Percentiles rank a stretch among this genome's conserved stretches.
Conservation (phyloP, 225 moss, liverwort and hornwort genomes). For the Pseudoscleropodium purum region DNA sequence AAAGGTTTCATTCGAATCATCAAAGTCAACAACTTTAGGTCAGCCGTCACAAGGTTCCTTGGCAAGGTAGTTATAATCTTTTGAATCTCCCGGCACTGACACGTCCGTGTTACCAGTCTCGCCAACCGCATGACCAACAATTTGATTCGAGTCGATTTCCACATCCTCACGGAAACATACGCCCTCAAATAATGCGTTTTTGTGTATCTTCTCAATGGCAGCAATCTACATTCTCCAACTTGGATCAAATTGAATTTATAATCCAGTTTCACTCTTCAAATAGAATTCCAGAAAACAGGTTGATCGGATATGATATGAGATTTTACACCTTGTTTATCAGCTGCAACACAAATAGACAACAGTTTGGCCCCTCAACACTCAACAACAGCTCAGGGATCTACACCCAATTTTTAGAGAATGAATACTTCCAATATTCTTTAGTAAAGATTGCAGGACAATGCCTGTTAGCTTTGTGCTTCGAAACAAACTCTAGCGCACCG, state of each 20-base stretch:
- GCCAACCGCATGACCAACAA: neutral
- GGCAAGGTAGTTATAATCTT: neutral
- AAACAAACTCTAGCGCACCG: neutral
- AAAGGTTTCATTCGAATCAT: neutral
- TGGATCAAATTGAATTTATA: neutral
- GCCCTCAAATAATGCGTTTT: neutral
- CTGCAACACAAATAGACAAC: neutral
- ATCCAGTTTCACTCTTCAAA: neutral
- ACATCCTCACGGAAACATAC: neutral
- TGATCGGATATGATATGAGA: neutral
- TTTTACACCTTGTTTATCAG: neutral
- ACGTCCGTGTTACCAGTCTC: neutral
- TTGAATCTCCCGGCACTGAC: neutral
- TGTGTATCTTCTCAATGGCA: neutral
- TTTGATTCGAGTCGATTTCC: neutral
- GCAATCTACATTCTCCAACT: neutral
- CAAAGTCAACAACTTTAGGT: slow-evolving; percentile 1
- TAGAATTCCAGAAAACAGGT: neutral
- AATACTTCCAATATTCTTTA: neutral
- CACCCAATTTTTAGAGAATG: neutral
- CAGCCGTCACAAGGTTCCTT: neutral
- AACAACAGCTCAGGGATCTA: neutral
- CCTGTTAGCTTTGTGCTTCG: neutral
- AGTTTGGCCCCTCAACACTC: neutral
- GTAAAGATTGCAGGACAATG: neutral